Evolutionary conservation across 495 filamentous ascomycete species (phyloP).

Genomic region (Talaromyces borbonicus): DNA sequence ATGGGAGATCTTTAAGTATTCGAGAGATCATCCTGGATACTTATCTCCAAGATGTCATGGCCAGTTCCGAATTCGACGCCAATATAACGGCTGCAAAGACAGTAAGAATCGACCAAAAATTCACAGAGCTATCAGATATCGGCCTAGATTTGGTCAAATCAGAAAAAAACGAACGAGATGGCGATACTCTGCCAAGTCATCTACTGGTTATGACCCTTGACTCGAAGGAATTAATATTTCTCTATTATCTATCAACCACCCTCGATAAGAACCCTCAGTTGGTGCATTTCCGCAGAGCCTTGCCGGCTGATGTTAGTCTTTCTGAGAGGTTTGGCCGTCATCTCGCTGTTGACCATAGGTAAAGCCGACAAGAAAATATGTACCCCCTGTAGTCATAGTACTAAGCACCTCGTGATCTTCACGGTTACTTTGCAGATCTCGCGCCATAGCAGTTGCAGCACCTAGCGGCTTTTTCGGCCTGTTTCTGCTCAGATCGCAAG

Average conservation of each 20-base stretch:
- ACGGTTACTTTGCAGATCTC: constrained; percentile 41
- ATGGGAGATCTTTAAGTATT: constrained; percentile 56
- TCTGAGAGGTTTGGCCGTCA: constrained; percentile 61
- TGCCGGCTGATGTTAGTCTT: constrained; percentile 43
- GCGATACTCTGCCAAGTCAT: constrained; percentile 57
- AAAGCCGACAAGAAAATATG: too few species aligned
- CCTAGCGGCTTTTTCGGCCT: constrained; percentile 48
- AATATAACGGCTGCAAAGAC: constrained; percentile 40
- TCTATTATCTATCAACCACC: constrained; percentile 48
- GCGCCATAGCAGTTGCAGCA: constrained; percentile 57
- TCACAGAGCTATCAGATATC: constrained; percentile 26
- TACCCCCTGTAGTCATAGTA: too few species aligned
- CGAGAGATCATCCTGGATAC: constrained; percentile 48
- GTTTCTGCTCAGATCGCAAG: constrained; percentile 29
- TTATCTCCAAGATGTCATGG: constrained; percentile 58
- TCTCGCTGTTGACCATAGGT: constrained; percentile 73
- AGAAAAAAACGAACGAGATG: constrained; percentile 1
- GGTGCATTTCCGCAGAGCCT: constrained; percentile 44
- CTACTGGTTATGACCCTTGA: constrained; percentile 64
- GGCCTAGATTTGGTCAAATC: constrained; percentile 11
- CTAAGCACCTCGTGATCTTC: too few species aligned
- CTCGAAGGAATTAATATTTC: constrained; percentile 57
- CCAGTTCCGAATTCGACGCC: constrained; percentile 66
- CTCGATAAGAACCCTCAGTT: constrained; percentile 44
- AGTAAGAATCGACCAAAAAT: constrained; percentile 24